Evolutionary conservation across 2,329 filamentous ascomycete genomes (phyloP).

Genomic region (Chaetomium olivaceum): DNA sequence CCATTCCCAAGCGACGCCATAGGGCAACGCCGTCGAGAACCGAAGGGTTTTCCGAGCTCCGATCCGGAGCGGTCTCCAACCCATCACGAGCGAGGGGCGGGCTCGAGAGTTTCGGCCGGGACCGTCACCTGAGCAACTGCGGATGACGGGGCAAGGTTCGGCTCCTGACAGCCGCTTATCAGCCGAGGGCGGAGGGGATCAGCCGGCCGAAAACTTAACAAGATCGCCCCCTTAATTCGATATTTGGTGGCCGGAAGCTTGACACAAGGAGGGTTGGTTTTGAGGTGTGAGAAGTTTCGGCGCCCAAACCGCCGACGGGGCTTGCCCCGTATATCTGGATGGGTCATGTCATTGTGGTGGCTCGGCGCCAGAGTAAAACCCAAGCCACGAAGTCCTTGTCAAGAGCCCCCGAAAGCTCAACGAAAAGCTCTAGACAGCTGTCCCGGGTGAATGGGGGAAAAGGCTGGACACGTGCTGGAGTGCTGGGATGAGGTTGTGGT

Average conservation of each 20-base stretch:
- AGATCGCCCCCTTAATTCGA: not conserved
- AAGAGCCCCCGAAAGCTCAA: not conserved
- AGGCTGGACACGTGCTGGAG: constrained; percentile 25
- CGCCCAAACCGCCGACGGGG: too few relatives aligned
- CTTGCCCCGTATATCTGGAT: not conserved
- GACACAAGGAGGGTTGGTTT: not conserved
- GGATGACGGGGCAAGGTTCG: not conserved
- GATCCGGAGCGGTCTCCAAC: not conserved
- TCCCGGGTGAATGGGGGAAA: constrained; percentile 18
- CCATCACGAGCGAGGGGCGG: not conserved
- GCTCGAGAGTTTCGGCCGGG: not conserved
- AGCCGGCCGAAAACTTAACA: not conserved
- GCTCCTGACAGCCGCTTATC: not conserved
- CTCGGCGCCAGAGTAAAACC: not conserved
- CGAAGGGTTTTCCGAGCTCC: not conserved
- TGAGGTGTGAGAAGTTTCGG: not conserved
- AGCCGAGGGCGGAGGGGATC: not conserved
- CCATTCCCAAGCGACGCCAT: not conserved
- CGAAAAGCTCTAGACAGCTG: not conserved
- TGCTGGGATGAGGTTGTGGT: constrained; percentile 24
- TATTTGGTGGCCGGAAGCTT: not conserved
- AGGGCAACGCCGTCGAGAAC: not conserved
- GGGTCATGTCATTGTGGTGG: not conserved
- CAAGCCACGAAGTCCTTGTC: not conserved
- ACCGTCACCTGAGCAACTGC: constrained; percentile 12